Evolutionary conservation across 2,329 filamentous ascomycete species (phyloP).

Genomic region (Cucurbitaria berberidis): DNA sequence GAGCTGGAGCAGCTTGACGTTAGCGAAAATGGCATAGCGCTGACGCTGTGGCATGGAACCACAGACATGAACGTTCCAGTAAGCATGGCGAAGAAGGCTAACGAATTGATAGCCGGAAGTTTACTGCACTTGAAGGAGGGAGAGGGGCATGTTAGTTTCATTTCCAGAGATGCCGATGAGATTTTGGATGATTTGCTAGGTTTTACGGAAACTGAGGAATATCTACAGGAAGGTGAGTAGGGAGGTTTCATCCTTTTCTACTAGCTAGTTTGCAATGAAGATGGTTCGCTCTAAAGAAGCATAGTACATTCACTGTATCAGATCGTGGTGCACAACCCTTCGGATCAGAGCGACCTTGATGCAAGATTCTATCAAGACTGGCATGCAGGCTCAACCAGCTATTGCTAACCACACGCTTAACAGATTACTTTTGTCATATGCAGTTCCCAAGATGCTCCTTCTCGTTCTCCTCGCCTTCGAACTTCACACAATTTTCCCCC

Average conservation of each 20-base stretch:
- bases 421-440: too few species aligned
- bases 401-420: too few species aligned
- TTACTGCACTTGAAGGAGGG: slow-evolving; percentile 28
- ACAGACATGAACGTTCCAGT: slow-evolving; percentile 38
- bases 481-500: too few species aligned
- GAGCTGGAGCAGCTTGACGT: slow-evolving; percentile 34
- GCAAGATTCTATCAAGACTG: too few species aligned
- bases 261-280: background rate
- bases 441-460: too few species aligned
- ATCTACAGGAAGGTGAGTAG: background rate
- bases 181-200: slow-evolving; percentile 32
- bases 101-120: slow-evolving; percentile 27
- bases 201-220: background rate
- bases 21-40: slow-evolving; percentile 20
- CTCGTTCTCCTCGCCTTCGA: too few species aligned
- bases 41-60: slow-evolving; percentile 44
- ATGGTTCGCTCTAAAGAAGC: too few species aligned
- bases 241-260: background rate
- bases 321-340: too few species aligned
- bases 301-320: too few species aligned
- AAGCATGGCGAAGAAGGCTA: slow-evolving; percentile 31
- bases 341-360: too few species aligned
- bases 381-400: too few species aligned
- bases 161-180: slow-evolving; percentile 27
- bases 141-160: slow-evolving; percentile 36